Evolutionary conservation across 805 yeast species (phyloP), one percentile per base, ranked within the genome.

Genomic region (Gaillardinia entomophila): DNA sequence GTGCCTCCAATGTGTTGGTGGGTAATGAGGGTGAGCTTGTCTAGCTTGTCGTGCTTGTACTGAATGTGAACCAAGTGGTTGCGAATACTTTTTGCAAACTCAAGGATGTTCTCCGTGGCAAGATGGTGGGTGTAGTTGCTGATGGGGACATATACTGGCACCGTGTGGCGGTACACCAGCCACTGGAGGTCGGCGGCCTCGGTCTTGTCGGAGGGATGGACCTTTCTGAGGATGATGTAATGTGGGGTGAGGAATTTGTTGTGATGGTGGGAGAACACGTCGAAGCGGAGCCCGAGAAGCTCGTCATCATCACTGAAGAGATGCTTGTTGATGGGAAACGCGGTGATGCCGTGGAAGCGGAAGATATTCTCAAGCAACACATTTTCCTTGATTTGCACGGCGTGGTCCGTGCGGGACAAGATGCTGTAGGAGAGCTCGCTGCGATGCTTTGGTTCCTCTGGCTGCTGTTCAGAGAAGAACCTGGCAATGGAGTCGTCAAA

Each of bases 251-350:
- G 26, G 42, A 51, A 75, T 22, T 12, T 27, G 15, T 23, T 12
- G 24, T 51, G 51, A 2, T 35, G 22, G 12, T 43, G 39, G 2
- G 57, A 48, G 40, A 57, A 64, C 2, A 62, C 43, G 37, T 75
- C 81, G 42, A 73, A 73, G n/a, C 81, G 49, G 5, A 75, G 39
- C 0, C 81, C 81, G 19, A 75, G 37, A 23, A 62, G 47, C 8
- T 51, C 47, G 7, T 56, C 62, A 25, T 42, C 47, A 0, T 42
- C 35, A 8, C 46, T 58, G 30, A 57, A 56, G 16, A 58, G 35
- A 13, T 36, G 37, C 35, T 57, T 58, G 40, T 69, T 70, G 26
- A 75, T 57, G 1, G 77, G 75, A 34, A 75, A 75, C 0, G 70
- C 69, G 0, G 79, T 73, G 19, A 70, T 45, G 2, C 79, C 78